Evolutionary conservation across 2,329 filamentous ascomycete genomes (phyloP).

Genomic region (Colletotrichum euphorbiae): DNA sequence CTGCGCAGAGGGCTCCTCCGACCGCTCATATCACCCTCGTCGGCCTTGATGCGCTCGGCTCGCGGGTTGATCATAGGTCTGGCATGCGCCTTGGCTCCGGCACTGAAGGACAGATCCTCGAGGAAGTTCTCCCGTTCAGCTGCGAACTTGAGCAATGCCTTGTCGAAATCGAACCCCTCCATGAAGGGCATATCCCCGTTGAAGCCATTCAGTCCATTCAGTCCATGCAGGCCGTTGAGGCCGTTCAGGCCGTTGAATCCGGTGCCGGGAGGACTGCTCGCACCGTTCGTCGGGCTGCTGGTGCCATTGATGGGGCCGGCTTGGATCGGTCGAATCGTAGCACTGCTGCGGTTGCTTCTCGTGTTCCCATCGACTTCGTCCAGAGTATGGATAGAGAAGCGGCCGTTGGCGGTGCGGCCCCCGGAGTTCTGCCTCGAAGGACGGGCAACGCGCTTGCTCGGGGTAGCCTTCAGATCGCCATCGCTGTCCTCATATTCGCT

Average conservation of each 20-base stretch:
- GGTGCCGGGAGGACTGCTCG: slow-evolving; percentile 41
- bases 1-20: slow-evolving; percentile 67
- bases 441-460: slow-evolving; percentile 56
- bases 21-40: slow-evolving; percentile 69
- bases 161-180: slow-evolving; percentile 85
- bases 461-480: slow-evolving; percentile 45
- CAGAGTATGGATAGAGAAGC: slow-evolving; percentile 65
- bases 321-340: slow-evolving; percentile 67
- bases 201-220: slow-evolving; percentile 44
- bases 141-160: slow-evolving; percentile 92
- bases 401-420: slow-evolving; percentile 67
- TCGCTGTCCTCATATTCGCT: slow-evolving; percentile 64
- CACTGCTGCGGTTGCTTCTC: slow-evolving; percentile 73
- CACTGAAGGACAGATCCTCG: slow-evolving; percentile 89
- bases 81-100: slow-evolving; percentile 80
- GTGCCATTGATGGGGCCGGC: slow-evolving; percentile 40
- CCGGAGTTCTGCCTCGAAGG: slow-evolving; percentile 72
- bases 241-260: slow-evolving; percentile 42
- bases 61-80: slow-evolving; percentile 81
- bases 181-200: slow-evolving; percentile 42
- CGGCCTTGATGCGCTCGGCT: slow-evolving; percentile 83
- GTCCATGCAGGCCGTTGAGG: slow-evolving; percentile 47
- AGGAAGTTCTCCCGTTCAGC: slow-evolving; percentile 94
- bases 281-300: slow-evolving; percentile 33
- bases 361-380: slow-evolving; percentile 70